Evolutionary conservation across 108 stramenopile genomes (phyloP), one percentile per base, ranked within the genome.

Genomic region (Cyclotella baltica): DNA sequence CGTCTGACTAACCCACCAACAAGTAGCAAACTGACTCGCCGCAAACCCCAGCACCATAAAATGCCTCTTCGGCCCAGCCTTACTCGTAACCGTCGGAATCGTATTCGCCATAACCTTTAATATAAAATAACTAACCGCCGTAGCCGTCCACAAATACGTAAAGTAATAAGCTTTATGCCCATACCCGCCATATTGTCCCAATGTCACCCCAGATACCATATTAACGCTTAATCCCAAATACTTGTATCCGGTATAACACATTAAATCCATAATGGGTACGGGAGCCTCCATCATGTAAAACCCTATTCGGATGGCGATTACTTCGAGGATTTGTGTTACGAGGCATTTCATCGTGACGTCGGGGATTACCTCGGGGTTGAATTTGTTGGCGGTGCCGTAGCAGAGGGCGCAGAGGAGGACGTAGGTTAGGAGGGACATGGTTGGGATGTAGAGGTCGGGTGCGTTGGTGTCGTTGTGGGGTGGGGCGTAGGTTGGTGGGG

Each of bases 381-480:
- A 97, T 72, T 92, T 65, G 30, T 92, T 89, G 18, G 89, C 88
- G 29, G 88, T 94, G 1, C 98, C 99, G 80, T 97, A 94, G 30
- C 86, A 88, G 6, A 98, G 76, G 0, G 96, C 98, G 73, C 94
- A 94, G 3, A 98, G 80, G 29, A 99, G 81, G 34, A 96, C 95
- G 77, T 97, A 98, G 29, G 98, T 98, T 50, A 98, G 86, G 22
- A 98, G 86, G 15, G 93, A 87, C 99, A 99, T 99, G 59, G 86
- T 38, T 0, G 99, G 99, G 20, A 99, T 78, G 83, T 99, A 99
- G 62, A 99, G 80, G 88, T 99, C 99, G 34, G 97, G 97, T 20
- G 98, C 97, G 76, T 98, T 98, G 59, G 88, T 92, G 75, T 99
- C 99, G 25, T 85, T 75, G 48, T 75, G 73, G 9, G 99, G 99